Evolutionary conservation across 768 basidiomycete genomes (phyloP).

Genomic region (Tylopilus sp.): DNA sequence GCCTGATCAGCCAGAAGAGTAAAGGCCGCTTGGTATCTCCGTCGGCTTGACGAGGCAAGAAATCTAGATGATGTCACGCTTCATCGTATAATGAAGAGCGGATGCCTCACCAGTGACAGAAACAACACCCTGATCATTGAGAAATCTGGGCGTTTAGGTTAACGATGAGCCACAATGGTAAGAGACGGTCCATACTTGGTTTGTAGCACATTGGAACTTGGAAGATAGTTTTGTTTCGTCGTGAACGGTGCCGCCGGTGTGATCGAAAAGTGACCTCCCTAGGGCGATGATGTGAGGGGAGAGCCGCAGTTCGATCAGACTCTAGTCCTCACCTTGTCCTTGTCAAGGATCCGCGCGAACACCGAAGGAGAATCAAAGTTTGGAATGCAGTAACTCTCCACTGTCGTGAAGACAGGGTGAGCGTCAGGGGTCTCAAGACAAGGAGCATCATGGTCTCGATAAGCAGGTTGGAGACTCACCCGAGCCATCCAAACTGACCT

Average conservation of each 20-base stretch:
- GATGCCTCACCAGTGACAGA: constrained; percentile 63
- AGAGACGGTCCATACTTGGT: constrained; percentile 51
- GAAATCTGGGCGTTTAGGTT: constrained; percentile 44
- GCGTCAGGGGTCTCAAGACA: neutral
- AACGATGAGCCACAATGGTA: neutral
- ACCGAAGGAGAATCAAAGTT: constrained; percentile 93
- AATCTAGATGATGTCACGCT: constrained; percentile 47
- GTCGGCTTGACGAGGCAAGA: constrained; percentile 61
- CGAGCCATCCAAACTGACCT: constrained; percentile 79
- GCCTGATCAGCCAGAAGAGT: constrained; percentile 80
- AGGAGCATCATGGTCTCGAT: neutral
- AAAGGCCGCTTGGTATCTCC: constrained; percentile 52
- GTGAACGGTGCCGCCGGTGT: constrained; percentile 65
- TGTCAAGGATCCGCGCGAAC: constrained; percentile 87
- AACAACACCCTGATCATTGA: constrained; percentile 85
- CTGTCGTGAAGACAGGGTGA: constrained; percentile 33
- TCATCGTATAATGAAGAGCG: neutral
- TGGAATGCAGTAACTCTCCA: constrained; percentile 91
- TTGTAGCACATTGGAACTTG: constrained; percentile 80
- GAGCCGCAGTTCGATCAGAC: neutral
- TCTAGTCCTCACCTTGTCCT: constrained; percentile 51
- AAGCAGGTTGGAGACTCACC: constrained; percentile 41
- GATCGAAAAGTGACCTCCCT: constrained; percentile 92
- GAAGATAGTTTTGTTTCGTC: constrained; percentile 80
- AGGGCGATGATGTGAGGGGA: constrained; percentile 2